A percentile compares a stretch with the other conserved stretches of the same genome.
These are phyloP conservation scores for Aspergillus nomiae DNA, from an alignment of 2,329 filamentous ascomycete genomes.

Conservation along the genomic window DNA sequence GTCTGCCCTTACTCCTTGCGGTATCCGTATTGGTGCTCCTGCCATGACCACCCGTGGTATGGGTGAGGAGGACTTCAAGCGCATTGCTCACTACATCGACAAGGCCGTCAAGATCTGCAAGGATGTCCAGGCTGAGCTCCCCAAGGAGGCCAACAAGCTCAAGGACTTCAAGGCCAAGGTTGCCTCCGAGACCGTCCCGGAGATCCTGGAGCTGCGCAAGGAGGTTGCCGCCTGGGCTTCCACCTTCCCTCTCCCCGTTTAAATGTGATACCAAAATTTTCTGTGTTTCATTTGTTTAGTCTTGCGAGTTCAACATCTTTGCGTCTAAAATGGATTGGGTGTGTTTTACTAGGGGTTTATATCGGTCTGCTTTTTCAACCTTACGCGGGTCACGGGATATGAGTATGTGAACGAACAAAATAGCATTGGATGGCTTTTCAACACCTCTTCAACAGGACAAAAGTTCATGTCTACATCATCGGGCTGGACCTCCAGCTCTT, in stretches of 20 bases:
- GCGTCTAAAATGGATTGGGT: slow-evolving; percentile 31
- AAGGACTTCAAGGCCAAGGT: slow-evolving; percentile 99
- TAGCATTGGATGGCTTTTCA: slow-evolving; percentile 29
- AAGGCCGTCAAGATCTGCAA: slow-evolving; percentile 85
- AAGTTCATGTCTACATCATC: slow-evolving; percentile 17
- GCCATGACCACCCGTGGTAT: slow-evolving; percentile 98
- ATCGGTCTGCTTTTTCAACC: slow-evolving; percentile 45
- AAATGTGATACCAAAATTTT: slow-evolving; percentile 30
- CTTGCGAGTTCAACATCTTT: slow-evolving; percentile 41
- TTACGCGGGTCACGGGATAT: slow-evolving; percentile 40
- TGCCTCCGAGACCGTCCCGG: slow-evolving; percentile 71
- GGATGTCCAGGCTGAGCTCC: slow-evolving; percentile 78
- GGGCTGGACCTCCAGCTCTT: background rate
- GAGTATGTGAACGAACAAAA: slow-evolving; percentile 27
- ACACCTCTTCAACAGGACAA: slow-evolving; percentile 30
- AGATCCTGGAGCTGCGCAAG: slow-evolving; percentile 83
- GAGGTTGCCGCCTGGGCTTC: slow-evolving; percentile 87
- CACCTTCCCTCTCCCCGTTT: slow-evolving; percentile 82
- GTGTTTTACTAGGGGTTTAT: slow-evolving; percentile 39
- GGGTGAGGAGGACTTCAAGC: slow-evolving; percentile 86
- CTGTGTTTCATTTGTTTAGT: slow-evolving; percentile 13
- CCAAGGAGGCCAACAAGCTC: slow-evolving; percentile 98
- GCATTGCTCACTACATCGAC: slow-evolving; percentile 88
- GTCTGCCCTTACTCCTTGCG: slow-evolving; percentile 89
- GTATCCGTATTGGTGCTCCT: slow-evolving; percentile 93